Percentiles rank a stretch among this genome's conserved stretches.
Conservation (phyloP, 176 grass and related monocot species). For the Urochloa ruziziensis region DNA sequence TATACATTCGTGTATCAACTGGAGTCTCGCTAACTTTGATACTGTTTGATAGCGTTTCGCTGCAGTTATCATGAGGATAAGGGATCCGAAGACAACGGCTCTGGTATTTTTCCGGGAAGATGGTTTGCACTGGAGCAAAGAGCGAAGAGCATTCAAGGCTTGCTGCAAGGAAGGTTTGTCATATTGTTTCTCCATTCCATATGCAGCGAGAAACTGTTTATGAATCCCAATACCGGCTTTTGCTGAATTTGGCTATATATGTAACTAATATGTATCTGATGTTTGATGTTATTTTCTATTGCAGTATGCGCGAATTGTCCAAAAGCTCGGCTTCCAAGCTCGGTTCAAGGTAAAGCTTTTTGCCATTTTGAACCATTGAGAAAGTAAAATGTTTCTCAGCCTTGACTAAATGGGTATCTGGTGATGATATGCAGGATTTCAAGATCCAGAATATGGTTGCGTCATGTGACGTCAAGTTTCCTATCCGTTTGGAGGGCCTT, state of each 20-base stretch:
- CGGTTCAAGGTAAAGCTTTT: constrained; percentile 62
- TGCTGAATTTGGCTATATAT: neutral
- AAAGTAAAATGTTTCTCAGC: neutral
- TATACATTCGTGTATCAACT: neutral
- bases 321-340: constrained; percentile 78
- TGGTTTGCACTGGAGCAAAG: constrained; percentile 92
- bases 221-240: neutral
- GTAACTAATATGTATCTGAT: constrained; percentile 1
- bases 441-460: constrained; percentile 92
- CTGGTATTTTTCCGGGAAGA: constrained; percentile 95
- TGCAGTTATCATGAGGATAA: constrained; percentile 93
- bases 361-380: neutral
- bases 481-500: constrained; percentile 79
- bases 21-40: neutral
- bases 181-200: neutral
- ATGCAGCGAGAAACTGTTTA: neutral
- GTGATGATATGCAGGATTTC: constrained; percentile 62
- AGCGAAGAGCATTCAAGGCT: constrained; percentile 68
- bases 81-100: constrained; percentile 89
- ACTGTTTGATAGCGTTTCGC: constrained; percentile 63
- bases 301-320: constrained; percentile 84
- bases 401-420: neutral
- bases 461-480: constrained; percentile 86
- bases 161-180: constrained; percentile 46
- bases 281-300: neutral